Evolutionary conservation across 169 alveolate species (phyloP), one percentile per base, ranked within the genome.

Genomic region (Eimeria maxima): DNA sequence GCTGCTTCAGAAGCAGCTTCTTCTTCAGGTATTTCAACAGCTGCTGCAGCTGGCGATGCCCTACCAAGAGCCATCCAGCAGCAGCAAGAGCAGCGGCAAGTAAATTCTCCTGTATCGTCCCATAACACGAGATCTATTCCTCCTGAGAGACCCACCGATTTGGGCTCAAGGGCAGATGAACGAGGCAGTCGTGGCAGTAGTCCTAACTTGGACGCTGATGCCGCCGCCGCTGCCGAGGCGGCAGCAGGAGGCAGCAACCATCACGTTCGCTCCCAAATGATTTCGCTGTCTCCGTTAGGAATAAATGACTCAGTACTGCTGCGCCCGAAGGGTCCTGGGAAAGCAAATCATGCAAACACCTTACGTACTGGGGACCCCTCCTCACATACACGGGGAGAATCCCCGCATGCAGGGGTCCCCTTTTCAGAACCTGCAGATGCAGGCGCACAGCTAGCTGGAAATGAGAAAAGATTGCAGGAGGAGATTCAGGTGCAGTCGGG

Each of bases 31-130:
- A 29, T 27, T 45, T 18, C 44, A n/a, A n/a, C 69, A 87, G 3
- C 42, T 6, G 14, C 78, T 16, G 67, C 57, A 44, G 4, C 45
- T 22, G 24, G 53, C 24, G 69, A 16, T 7, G 89, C 60, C 33
- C 14, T 65, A 3, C 42, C 4, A 78, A 38, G 38, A 53, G 84
- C 1, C 65, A 47, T 3, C 89, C 90, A 50, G 47, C 90, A 47
- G 44, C 71, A 81, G 24, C 90, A 81, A 27, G 47, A 81, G 90
- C 90, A 81, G 90, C 90, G 50, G 73, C 90, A 60, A 4, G 8
- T 60, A 60, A 20, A 18, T 18, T 60, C 69, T 2, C 69, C 69
- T 24, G 63, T 33, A 6, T 33, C 80, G 13, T 1, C 10, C 5
- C 80, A 33, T 29, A n/a, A 4, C 22, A 16, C 0, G 80, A 47